These are phyloP conservation scores for Alternaria tenuissima DNA, from an alignment of 2,329 filamentous ascomycete genomes.

Conservation along the genomic window DNA sequence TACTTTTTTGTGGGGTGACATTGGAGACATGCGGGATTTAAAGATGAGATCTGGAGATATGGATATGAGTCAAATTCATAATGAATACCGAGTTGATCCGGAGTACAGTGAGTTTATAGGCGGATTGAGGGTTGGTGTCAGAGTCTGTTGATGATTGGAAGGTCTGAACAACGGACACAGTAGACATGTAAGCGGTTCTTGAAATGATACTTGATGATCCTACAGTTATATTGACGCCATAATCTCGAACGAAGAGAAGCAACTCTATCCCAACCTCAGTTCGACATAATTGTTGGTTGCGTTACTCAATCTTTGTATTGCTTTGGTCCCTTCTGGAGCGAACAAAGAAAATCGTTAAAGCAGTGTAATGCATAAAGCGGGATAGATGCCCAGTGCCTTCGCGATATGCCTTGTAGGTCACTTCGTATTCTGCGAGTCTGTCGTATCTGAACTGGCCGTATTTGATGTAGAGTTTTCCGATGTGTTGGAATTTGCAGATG, in stretches of 20 bases:
- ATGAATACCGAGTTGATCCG: too few species aligned
- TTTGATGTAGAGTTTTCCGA: neutral
- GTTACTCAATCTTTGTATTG: neutral
- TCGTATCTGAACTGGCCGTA: slow-evolving; percentile 10
- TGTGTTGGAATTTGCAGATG: neutral
- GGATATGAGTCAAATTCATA: too few species aligned
- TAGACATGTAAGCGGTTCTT: neutral
- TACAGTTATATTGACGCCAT: neutral
- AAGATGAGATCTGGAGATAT: too few species aligned
- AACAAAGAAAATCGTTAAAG: neutral
- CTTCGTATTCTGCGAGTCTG: neutral
- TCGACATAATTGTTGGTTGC: neutral
- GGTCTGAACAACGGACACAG: neutral
- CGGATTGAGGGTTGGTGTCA: too few species aligned
- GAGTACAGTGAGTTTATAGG: too few species aligned
- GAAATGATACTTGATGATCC: neutral
- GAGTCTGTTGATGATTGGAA: neutral
- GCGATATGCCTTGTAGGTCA: neutral
- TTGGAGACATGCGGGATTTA: neutral
- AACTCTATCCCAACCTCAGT: too few species aligned
- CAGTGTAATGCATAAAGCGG: neutral
- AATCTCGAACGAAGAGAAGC: neutral
- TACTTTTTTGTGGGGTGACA: neutral
- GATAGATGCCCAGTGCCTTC: neutral
- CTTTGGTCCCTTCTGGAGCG: neutral